phyloP scores from a whole-genome alignment of 2,329 filamentous ascomycete genomes.

The Diaporthe aspalathi region DNA sequence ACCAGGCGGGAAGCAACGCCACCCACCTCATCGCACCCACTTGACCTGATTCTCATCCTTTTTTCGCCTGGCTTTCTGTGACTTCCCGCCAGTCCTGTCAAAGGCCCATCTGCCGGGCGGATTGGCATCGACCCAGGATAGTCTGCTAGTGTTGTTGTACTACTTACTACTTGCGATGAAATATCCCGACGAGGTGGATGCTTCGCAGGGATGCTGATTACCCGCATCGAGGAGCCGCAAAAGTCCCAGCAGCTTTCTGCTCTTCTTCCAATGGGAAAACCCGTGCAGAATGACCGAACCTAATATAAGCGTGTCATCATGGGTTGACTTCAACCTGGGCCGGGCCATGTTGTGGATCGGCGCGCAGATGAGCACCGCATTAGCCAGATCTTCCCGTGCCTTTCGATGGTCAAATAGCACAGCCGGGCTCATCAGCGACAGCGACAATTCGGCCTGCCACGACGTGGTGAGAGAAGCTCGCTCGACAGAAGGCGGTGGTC shows the following conservation, averaged over 20 bases:
- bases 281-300: too few species aligned
- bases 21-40: conserved; percentile 33
- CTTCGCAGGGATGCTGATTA: neutral
- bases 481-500: too few species aligned
- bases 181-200: neutral
- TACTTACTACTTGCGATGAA: neutral
- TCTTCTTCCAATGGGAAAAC: too few species aligned
- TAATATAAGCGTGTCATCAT: too few species aligned
- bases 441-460: too few species aligned
- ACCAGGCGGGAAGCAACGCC: conserved; percentile 25
- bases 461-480: too few species aligned
- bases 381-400: neutral
- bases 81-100: neutral
- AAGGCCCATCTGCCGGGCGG: neutral
- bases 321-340: too few species aligned
- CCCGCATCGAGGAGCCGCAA: neutral
- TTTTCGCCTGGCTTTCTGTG: neutral
- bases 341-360: too few species aligned
- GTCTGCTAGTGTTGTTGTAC: neutral
- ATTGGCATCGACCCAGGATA: neutral
- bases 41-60: neutral
- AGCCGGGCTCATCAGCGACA: too few species aligned
- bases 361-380: too few species aligned
- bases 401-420: neutral
- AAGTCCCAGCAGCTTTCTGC: neutral